These are phyloP conservation scores for Aspergillus avenaceus DNA, from an alignment of 495 filamentous ascomycete genomes.

Conservation along the genomic window DNA sequence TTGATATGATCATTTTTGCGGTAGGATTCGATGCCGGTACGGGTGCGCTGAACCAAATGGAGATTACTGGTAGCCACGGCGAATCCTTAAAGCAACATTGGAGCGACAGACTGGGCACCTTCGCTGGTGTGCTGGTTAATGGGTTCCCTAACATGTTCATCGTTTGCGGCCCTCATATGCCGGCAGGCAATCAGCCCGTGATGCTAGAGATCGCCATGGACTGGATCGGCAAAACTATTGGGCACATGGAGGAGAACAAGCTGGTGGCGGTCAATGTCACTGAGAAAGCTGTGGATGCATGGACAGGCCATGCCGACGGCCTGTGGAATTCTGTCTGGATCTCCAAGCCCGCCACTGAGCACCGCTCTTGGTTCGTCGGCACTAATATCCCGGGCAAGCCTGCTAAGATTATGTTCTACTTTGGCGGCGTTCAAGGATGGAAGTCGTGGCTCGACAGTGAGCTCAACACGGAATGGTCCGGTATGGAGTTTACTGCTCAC, in stretches of 20 bases:
- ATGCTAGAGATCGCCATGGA: not conserved
- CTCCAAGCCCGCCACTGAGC: not conserved
- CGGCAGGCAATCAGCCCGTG: slow-evolving; percentile 14
- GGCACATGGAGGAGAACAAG: not conserved
- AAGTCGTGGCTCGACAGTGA: not conserved
- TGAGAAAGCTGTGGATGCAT: not conserved
- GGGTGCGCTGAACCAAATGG: slow-evolving; percentile 26
- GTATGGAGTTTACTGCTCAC: not conserved
- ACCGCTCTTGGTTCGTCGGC: slow-evolving; percentile 22
- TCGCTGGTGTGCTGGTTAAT: slow-evolving; percentile 20
- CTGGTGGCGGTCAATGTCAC: not conserved
- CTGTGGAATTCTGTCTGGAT: not conserved
- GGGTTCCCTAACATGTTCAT: slow-evolving; percentile 36
- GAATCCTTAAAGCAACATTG: slow-evolving; percentile 21
- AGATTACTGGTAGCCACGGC: slow-evolving; percentile 21
- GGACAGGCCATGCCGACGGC: not conserved
- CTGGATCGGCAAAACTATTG: not conserved
- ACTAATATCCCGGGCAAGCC: slow-evolving; percentile 29
- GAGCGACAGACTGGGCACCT: slow-evolving; percentile 21
- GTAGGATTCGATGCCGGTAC: slow-evolving; percentile 34
- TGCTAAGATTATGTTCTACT: slow-evolving; percentile 22
- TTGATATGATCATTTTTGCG: slow-evolving; percentile 39
- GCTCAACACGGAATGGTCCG: not conserved
- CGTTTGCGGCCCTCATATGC: slow-evolving; percentile 29
- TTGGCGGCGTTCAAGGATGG: slow-evolving; percentile 17